A percentile compares a stretch with the other conserved stretches of the same genome.
These are phyloP conservation scores for Coelastrella sp. DNA, from an alignment of 139 green algal genomes.

Conservation along the genomic window DNA sequence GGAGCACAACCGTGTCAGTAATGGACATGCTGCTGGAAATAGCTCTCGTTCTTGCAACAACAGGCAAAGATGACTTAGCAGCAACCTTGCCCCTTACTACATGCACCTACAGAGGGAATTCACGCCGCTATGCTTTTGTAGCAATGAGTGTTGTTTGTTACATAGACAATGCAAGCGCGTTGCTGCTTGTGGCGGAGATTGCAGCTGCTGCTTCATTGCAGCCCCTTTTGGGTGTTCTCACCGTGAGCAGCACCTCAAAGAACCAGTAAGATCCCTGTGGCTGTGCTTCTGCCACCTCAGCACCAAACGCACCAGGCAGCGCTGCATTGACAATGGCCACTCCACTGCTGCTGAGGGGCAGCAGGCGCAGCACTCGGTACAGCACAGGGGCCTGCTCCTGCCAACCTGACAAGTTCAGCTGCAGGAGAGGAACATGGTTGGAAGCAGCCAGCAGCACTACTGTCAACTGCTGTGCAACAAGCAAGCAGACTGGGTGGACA, in stretches of 20 bases:
- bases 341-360: constrained; percentile 40
- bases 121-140: too few species aligned
- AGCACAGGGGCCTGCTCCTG: constrained; percentile 23
- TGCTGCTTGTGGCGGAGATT: background rate
- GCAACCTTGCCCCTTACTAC: too few species aligned
- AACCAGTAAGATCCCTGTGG: constrained; percentile 43
- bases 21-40: background rate
- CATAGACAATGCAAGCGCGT: background rate
- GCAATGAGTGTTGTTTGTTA: too few species aligned
- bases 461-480: background rate
- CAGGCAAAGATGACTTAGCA: too few species aligned
- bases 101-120: too few species aligned
- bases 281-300: background rate
- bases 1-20: background rate
- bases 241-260: constrained; percentile 41
- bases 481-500: background rate
- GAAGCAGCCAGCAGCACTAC: background rate
- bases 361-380: constrained; percentile 38
- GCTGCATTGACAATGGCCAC: constrained; percentile 29
- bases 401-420: background rate
- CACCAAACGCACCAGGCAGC: constrained; percentile 9
- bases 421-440: background rate
- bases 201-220: background rate
- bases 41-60: too few species aligned
- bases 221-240: background rate